These are phyloP conservation scores for Colletotrichum ledebouriae DNA, from an alignment of 2,329 filamentous ascomycete species.

Conservation along the genomic window DNA sequence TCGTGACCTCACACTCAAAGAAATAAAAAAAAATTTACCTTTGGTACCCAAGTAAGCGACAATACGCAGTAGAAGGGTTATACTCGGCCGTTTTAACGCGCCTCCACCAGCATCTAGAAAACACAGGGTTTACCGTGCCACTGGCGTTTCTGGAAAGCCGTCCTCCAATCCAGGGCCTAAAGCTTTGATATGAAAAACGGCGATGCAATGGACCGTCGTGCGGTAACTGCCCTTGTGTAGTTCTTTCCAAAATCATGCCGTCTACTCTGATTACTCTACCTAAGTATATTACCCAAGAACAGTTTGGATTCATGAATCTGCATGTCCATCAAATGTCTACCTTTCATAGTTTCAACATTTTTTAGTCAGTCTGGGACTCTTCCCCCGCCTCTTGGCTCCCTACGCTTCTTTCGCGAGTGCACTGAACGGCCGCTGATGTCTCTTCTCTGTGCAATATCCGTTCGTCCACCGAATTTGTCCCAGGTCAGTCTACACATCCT, in stretches of 20 bases:
- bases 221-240: too few species aligned
- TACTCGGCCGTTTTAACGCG: neutral
- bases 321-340: neutral
- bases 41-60: neutral
- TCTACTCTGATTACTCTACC: too few species aligned
- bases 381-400: slow-evolving; percentile 7
- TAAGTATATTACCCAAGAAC: too few species aligned
- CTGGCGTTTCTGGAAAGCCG: neutral
- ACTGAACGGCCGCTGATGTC: neutral
- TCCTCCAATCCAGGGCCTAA: too few species aligned
- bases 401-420: slow-evolving; percentile 14
- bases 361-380: neutral
- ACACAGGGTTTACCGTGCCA: slow-evolving; percentile 22
- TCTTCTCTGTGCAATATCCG: slow-evolving; percentile 11
- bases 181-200: too few species aligned
- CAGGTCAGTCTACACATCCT: slow-evolving; percentile 5
- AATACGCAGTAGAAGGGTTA: too few species aligned
- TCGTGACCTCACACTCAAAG: slow-evolving; percentile 32
- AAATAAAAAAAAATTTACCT: slow-evolving; percentile 1
- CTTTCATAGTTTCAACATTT: neutral
- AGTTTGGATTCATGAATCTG: too few species aligned
- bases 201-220: too few species aligned
- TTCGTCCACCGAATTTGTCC: neutral
- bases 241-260: too few species aligned
- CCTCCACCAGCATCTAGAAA: slow-evolving; percentile 24